phyloP scores from a whole-genome alignment of 2,329 filamentous ascomycete species.

The Sporothrix variecibatus region DNA sequence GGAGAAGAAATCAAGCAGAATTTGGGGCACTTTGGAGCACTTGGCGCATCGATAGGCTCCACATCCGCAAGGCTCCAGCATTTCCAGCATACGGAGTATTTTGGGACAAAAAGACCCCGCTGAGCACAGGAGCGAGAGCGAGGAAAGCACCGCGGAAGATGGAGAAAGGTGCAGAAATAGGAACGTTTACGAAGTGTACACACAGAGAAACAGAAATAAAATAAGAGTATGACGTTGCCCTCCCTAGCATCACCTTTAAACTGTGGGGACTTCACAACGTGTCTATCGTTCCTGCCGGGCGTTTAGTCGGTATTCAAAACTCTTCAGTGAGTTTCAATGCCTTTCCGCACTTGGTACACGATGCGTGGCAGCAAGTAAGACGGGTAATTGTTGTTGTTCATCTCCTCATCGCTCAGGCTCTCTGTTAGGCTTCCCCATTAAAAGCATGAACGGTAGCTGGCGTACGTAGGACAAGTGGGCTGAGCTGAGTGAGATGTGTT shows the following conservation, averaged over 20 bases:
- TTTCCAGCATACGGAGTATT: background rate
- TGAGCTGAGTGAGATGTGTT: background rate
- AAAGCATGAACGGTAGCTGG: background rate
- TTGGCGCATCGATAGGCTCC: background rate
- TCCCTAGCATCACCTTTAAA: background rate
- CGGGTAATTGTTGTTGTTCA: background rate
- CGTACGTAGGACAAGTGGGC: background rate
- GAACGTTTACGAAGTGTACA: too few species aligned
- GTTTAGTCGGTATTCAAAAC: background rate
- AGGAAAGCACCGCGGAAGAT: background rate
- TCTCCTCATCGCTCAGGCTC: background rate
- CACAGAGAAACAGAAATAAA: background rate
- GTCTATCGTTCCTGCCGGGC: background rate
- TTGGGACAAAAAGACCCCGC: background rate
- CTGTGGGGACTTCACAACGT: background rate
- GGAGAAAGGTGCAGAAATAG: background rate
- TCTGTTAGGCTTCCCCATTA: background rate
- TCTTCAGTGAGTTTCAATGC: background rate
- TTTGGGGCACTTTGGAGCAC: background rate
- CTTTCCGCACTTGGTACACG: background rate
- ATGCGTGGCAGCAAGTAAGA: background rate
- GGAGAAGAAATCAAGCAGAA: background rate
- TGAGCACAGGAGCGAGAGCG: background rate
- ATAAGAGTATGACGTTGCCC: background rate
- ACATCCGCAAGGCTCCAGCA: constrained; percentile 6